Conservation (phyloP, 352 stramenopile species). For the Phytophthora megakarya region DNA sequence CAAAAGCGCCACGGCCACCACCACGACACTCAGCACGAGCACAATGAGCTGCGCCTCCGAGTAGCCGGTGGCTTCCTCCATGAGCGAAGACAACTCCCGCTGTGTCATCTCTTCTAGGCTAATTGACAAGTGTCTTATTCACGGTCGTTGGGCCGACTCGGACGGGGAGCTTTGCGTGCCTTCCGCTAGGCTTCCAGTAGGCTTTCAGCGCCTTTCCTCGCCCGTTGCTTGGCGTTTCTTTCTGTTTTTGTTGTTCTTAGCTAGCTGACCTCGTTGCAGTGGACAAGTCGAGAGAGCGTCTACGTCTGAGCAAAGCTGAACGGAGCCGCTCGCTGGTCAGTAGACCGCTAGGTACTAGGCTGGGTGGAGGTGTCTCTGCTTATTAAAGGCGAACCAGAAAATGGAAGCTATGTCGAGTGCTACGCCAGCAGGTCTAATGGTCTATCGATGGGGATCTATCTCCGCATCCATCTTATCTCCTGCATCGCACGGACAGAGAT, state of each 20-base stretch:
- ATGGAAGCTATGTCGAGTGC: slow-evolving; percentile 9
- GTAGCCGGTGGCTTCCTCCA: slow-evolving; percentile 29
- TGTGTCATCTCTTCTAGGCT: slow-evolving; percentile 22
- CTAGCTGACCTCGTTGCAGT: neutral
- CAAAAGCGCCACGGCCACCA: slow-evolving; percentile 65
- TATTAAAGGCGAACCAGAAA: slow-evolving; percentile 5
- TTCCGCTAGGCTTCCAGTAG: slow-evolving; percentile 22
- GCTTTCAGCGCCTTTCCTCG: slow-evolving; percentile 37
- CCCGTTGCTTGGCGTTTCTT: slow-evolving; percentile 37
- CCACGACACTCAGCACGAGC: slow-evolving; percentile 53
- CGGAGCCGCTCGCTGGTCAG: slow-evolving; percentile 10
- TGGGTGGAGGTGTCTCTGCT: neutral
- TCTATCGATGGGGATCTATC: neutral
- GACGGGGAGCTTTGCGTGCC: slow-evolving; percentile 8
- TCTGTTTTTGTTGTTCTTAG: slow-evolving; percentile 22
- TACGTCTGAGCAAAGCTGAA: slow-evolving; percentile 11
- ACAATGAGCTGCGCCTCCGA: slow-evolving; percentile 60
- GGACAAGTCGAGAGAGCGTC: slow-evolving; percentile 1
- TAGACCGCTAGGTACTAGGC: neutral
- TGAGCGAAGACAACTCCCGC: slow-evolving; percentile 23
- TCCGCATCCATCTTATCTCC: slow-evolving; percentile 14
- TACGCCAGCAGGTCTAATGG: neutral
- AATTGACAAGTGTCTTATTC: slow-evolving; percentile 39
- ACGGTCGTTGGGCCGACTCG: neutral
- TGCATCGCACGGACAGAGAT: neutral